Evolutionary conservation across 2,329 filamentous ascomycete genomes (phyloP), one percentile per base, ranked within the genome.

Genomic region (Cercospora sp.): DNA sequence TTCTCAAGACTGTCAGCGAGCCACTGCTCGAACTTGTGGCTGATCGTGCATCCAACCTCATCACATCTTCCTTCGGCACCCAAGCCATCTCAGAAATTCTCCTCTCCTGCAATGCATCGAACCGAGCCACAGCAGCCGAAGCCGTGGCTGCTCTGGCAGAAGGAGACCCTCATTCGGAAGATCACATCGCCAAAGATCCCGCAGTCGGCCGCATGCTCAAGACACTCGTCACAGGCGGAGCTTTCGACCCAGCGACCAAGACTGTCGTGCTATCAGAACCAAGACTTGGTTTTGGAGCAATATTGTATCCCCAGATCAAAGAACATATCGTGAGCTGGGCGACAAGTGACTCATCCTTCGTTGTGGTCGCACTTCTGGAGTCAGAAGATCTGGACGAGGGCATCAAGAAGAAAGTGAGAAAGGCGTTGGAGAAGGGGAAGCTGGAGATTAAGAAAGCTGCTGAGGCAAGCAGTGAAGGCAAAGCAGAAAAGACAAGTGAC

Each of bases 61-160:
- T 91, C 1, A 83, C 88, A 26, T 91, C 91, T 9, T 90, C 89
- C 18, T 95, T 95, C 73, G 95, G 94, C 12, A 93, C 91, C 79
- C 94, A 97, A 74, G 90, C 97, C 77, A 86, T 98, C 62, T 86
- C 89, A 0, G 93, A 97, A 76, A 89, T 93, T 16, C 85, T 99
- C 1, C 87, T 98, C 58, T 89, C 88, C 26, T 88, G 89, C 18
- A 92, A 91, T 28, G 91, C 96, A 24, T 62, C 66, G 18, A 68
- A 73, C 12, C 72, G 72, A 18, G 55, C 66, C 9, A 64, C 70
- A 16, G 93, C 93, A 1, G 83, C 97, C 57, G 79, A 87, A 61
- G 91, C 93, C 12, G 81, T 90, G 16, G 87, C 87, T 0, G 75
- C 78, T 8, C 76, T 86, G 8, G 81, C 80, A 0, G 73, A 67